Percentiles rank a stretch among this genome's conserved stretches.
Conservation (phyloP, 805 yeast genomes). For the Metschnikowia anglica region DNA sequence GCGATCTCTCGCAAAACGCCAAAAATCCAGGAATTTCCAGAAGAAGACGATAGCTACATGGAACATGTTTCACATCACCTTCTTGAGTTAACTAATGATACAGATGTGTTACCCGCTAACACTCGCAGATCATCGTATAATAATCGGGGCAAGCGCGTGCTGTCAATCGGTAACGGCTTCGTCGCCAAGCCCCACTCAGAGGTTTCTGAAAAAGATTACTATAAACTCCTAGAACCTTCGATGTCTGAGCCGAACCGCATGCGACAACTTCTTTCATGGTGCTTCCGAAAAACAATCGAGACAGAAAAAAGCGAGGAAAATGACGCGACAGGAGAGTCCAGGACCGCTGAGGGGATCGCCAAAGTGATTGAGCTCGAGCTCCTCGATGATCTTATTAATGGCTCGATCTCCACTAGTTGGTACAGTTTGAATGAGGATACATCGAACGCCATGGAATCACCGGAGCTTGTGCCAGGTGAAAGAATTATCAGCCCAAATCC, state of each 20-base stretch:
- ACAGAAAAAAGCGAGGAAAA: slow-evolving; percentile 23
- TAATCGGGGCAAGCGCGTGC: slow-evolving; percentile 67
- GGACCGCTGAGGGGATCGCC: slow-evolving; percentile 52
- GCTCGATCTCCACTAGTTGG: slow-evolving; percentile 68
- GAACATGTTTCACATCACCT: slow-evolving; percentile 34
- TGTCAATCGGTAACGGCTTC: slow-evolving; percentile 74
- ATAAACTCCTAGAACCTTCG: slow-evolving; percentile 58
- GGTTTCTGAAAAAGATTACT: slow-evolving; percentile 53
- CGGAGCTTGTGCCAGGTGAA: slow-evolving; percentile 24
- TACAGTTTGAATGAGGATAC: slow-evolving; percentile 41
- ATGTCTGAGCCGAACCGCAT: slow-evolving; percentile 72
- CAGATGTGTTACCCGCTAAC: slow-evolving; percentile 3
- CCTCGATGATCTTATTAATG: slow-evolving; percentile 56
- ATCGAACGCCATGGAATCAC: slow-evolving; percentile 23
- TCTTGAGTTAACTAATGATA: slow-evolving; percentile 20
- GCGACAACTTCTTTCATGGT: slow-evolving; percentile 70
- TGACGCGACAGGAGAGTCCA: slow-evolving; percentile 29
- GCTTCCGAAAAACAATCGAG: slow-evolving; percentile 50
- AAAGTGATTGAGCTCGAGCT: slow-evolving; percentile 64
- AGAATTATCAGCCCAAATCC: slow-evolving; percentile 53
- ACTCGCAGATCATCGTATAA: slow-evolving; percentile 41
- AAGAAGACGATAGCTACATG: slow-evolving; percentile 25
- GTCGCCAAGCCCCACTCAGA: slow-evolving; percentile 65
- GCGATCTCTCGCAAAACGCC: slow-evolving; percentile 6
- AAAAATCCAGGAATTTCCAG: slow-evolving; percentile 3